phyloP scores from a whole-genome alignment of 2,329 filamentous ascomycete species.

The Sporothrix variecibatus region DNA sequence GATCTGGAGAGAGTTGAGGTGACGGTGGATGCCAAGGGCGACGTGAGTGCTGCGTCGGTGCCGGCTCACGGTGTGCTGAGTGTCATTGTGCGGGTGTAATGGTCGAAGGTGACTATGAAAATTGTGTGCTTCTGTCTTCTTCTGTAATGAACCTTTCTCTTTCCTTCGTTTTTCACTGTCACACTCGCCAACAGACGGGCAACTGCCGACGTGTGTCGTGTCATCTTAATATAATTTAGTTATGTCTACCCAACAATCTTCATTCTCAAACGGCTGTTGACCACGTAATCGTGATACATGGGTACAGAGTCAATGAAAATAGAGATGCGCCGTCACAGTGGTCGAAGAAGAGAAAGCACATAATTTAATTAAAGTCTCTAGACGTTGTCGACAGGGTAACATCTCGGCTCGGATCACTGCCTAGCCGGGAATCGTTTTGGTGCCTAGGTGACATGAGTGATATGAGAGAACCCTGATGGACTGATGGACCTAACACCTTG shows the following conservation, averaged over 20 bases:
- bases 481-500: not conserved
- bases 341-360: not conserved
- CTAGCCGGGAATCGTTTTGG: not conserved
- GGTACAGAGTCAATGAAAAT: not conserved
- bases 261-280: not conserved
- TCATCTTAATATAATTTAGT: not conserved
- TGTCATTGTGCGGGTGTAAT: constrained; percentile 13
- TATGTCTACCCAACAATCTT: not conserved
- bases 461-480: constrained; percentile 3
- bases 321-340: not conserved
- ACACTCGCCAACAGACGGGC: not conserved
- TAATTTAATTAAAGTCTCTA: not conserved
- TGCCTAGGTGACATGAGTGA: not conserved
- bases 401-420: not conserved
- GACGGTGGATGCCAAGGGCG: not conserved
- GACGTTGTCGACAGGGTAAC: not conserved
- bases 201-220: not conserved
- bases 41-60: not conserved
- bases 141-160: not conserved
- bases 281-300: not conserved
- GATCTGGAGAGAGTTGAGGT: not conserved
- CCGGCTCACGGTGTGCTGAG: not conserved
- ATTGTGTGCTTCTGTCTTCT: not conserved
- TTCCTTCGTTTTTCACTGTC: not conserved
- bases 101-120: not conserved